Conservation (phyloP, 208 protist species). For the Leishmania tarentolae region DNA sequence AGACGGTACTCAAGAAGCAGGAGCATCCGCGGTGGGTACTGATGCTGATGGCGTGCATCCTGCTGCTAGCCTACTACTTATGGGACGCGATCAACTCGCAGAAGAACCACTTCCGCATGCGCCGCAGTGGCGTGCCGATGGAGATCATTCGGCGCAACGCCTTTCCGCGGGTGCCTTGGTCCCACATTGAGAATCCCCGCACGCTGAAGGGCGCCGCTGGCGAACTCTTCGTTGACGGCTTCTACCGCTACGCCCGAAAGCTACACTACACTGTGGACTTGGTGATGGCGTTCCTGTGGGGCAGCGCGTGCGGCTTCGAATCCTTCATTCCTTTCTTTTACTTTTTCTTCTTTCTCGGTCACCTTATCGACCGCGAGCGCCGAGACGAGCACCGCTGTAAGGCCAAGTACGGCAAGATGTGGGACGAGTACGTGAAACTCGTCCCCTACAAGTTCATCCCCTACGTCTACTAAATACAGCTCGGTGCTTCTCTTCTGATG, state of each 20-base stretch:
- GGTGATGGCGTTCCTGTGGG: slow-evolving; percentile 93
- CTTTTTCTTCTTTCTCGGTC: slow-evolving; percentile 91
- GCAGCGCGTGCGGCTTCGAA: slow-evolving; percentile 86
- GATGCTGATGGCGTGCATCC: slow-evolving; percentile 68
- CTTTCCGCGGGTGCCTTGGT: slow-evolving; percentile 95
- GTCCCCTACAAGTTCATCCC: slow-evolving; percentile 97
- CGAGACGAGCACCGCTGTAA: slow-evolving; percentile 88
- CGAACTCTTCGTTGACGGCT: slow-evolving; percentile 93
- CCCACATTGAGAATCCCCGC: slow-evolving; percentile 90
- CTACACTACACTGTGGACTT: slow-evolving; percentile 95
- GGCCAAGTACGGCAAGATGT: slow-evolving; percentile 94
- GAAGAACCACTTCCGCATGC: slow-evolving; percentile 95
- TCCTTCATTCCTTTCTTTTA: slow-evolving; percentile 96
- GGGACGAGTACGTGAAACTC: slow-evolving; percentile 92
- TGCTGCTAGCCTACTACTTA: slow-evolving; percentile 89
- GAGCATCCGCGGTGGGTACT: slow-evolving; percentile 62
- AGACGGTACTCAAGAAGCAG: slow-evolving; percentile 75
- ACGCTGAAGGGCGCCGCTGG: slow-evolving; percentile 85
- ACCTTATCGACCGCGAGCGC: slow-evolving; percentile 90
- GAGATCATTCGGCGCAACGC: slow-evolving; percentile 69
- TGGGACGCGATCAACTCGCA: slow-evolving; percentile 95
- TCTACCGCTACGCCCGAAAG: slow-evolving; percentile 94
- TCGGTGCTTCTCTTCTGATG: neutral
- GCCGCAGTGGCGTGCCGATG: slow-evolving; percentile 70
- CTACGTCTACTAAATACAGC: slow-evolving; percentile 84